Conservation (phyloP, 75 land plant species). For the Pinus tabuliformis region DNA sequence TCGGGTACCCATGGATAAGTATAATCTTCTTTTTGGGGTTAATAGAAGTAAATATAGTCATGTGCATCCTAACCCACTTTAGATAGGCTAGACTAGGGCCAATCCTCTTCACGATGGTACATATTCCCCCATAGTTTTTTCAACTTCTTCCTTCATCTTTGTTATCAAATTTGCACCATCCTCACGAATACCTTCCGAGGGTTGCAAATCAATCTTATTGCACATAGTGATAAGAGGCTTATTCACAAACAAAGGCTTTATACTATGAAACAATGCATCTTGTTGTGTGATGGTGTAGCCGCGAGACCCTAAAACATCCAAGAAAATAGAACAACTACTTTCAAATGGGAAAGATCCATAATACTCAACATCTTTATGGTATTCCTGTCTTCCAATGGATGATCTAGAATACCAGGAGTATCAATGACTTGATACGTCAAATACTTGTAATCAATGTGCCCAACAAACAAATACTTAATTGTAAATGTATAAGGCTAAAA, state of each 20-base stretch:
- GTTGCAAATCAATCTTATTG: constrained; percentile 87
- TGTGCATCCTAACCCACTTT: constrained; percentile 67
- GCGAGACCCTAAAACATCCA: constrained; percentile 86
- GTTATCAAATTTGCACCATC: constrained; percentile 60
- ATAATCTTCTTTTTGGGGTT: constrained; percentile 37
- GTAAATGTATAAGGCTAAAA: too few relatives aligned
- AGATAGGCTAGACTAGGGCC: too few relatives aligned
- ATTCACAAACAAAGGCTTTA: constrained; percentile 83
- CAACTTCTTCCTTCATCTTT: constrained; percentile 88
- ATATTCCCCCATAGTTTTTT: constrained; percentile 30
- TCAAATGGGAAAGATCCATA: too few relatives aligned
- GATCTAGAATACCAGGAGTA: too few relatives aligned
- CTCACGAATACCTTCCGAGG: constrained; percentile 68
- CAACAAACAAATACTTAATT: too few relatives aligned
- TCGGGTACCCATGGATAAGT: constrained; percentile 87
- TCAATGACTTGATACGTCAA: too few relatives aligned
- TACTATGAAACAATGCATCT: constrained; percentile 83
- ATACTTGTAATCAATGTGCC: too few relatives aligned
- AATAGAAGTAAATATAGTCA: too few relatives aligned
- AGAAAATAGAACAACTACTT: constrained; percentile 21
- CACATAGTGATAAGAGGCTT: constrained; percentile 24
- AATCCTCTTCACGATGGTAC: too few relatives aligned
- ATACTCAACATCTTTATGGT: too few relatives aligned
- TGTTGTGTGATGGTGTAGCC: constrained; percentile 85
- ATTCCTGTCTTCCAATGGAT: too few relatives aligned